Conservation (phyloP, 1,139 yeast species). For the Petasospora fabianii region DNA sequence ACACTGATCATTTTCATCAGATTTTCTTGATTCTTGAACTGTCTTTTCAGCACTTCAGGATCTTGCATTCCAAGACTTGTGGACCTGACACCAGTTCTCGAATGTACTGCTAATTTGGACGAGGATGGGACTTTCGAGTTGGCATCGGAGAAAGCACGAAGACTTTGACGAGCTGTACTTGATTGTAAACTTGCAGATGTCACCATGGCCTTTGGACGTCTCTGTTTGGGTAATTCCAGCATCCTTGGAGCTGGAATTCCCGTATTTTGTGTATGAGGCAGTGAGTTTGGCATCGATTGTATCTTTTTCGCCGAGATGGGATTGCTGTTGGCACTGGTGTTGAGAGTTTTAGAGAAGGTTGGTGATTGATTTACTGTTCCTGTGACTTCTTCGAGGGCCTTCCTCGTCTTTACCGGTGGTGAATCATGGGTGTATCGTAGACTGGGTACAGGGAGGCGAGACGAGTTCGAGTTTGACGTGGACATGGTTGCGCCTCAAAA, state of each 20-base stretch:
- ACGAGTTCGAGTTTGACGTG: conserved; percentile 2
- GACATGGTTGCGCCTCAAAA: neutral
- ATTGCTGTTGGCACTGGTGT: neutral
- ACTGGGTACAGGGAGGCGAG: conserved; percentile 15
- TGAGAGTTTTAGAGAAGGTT: conserved; percentile 4
- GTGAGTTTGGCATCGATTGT: neutral
- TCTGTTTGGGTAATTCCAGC: conserved; percentile 1
- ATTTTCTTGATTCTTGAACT: conserved; percentile 7
- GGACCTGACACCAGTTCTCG: neutral
- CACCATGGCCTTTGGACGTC: neutral
- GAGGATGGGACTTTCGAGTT: neutral
- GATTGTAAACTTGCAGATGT: neutral
- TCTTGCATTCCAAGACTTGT: conserved; percentile 7
- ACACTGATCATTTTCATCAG: conserved; percentile 9
- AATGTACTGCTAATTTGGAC: neutral
- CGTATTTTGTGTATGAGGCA: neutral
- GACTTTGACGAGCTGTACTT: neutral
- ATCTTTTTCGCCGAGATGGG: neutral
- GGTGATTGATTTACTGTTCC: conserved; percentile 19
- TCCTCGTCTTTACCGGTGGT: conserved; percentile 23
- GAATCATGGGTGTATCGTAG: conserved; percentile 12
- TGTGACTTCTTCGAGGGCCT: conserved; percentile 19
- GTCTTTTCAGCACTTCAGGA: conserved; percentile 15
- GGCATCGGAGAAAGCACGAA: neutral
- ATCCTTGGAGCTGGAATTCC: neutral